These are phyloP conservation scores for Cephaloascus albidus DNA, from an alignment of 805 yeast species.

Conservation along the genomic window DNA sequence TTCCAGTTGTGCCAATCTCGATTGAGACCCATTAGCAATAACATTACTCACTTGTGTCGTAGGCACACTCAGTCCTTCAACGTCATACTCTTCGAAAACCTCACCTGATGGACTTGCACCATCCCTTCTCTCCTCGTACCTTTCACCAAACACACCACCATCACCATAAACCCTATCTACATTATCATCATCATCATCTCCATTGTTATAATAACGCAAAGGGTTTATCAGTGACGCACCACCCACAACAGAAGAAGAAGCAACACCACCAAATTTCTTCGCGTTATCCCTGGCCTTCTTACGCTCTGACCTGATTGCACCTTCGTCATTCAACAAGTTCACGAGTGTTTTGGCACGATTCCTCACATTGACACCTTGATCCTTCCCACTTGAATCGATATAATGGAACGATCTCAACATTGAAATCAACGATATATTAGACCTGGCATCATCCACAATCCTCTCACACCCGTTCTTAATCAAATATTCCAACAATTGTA, in stretches of 20 bases:
- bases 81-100: conserved; percentile 56
- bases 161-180: conserved; percentile 60
- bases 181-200: conserved; percentile 35
- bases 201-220: conserved; percentile 20
- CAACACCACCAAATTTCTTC: conserved; percentile 74
- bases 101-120: conserved; percentile 27
- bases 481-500: conserved; percentile 85
- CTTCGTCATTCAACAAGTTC: conserved; percentile 67
- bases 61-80: conserved; percentile 19
- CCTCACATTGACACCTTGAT: conserved; percentile 93
- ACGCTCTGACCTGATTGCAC: conserved; percentile 69
- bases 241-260: conserved; percentile 41
- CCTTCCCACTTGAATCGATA: conserved; percentile 87
- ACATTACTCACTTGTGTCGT: conserved; percentile 26
- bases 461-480: conserved; percentile 91
- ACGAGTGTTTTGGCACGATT: conserved; percentile 77
- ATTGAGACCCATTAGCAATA: conserved; percentile 15
- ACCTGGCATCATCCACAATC: conserved; percentile 88
- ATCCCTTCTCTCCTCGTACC: conserved; percentile 54
- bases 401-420: conserved; percentile 92
- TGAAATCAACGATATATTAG: conserved; percentile 69
- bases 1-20: conserved; percentile 12
- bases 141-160: conserved; percentile 61
- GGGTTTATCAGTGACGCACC: conserved; percentile 33
- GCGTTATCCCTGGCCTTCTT: conserved; percentile 84